These are phyloP conservation scores for Poronia punctata DNA, from an alignment of 495 filamentous ascomycete genomes.

Conservation along the genomic window DNA sequence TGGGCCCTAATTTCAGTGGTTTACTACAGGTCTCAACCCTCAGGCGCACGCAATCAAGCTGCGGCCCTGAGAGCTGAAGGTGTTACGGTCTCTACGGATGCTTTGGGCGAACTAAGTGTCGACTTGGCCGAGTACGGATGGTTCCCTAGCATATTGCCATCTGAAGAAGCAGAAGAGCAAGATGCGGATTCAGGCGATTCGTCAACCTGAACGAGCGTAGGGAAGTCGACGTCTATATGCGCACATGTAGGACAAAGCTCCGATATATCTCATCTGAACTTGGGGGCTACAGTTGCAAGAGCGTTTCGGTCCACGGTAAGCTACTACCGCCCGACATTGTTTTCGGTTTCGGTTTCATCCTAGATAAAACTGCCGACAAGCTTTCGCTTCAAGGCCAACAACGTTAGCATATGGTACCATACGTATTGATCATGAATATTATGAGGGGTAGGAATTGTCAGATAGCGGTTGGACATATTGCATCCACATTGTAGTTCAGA, in stretches of 20 bases:
- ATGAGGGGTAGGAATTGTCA: slow-evolving; percentile 38
- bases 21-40: slow-evolving; percentile 52
- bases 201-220: slow-evolving; percentile 6
- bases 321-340: too few relatives aligned
- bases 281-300: too few relatives aligned
- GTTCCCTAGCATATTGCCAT: slow-evolving; percentile 60
- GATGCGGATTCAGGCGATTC: slow-evolving; percentile 5
- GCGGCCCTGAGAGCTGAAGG: slow-evolving; percentile 59
- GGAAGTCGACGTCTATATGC: too few relatives aligned
- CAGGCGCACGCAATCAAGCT: slow-evolving; percentile 64
- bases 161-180: slow-evolving; percentile 37
- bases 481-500: slow-evolving; percentile 59
- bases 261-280: too few relatives aligned
- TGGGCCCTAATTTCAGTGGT: too few relatives aligned
- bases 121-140: slow-evolving; percentile 64
- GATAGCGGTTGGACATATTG: slow-evolving; percentile 73
- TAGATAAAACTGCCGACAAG: background rate
- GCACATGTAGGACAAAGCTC: too few relatives aligned
- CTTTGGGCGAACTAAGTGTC: slow-evolving; percentile 64
- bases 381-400: background rate
- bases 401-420: background rate
- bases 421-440: background rate
- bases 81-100: slow-evolving; percentile 55
- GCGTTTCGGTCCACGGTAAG: too few relatives aligned
- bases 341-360: too few relatives aligned